Base-by-base conservation (phyloP, 2,329 filamentous ascomycete genomes). In the Alternaria postmessia region DNA sequence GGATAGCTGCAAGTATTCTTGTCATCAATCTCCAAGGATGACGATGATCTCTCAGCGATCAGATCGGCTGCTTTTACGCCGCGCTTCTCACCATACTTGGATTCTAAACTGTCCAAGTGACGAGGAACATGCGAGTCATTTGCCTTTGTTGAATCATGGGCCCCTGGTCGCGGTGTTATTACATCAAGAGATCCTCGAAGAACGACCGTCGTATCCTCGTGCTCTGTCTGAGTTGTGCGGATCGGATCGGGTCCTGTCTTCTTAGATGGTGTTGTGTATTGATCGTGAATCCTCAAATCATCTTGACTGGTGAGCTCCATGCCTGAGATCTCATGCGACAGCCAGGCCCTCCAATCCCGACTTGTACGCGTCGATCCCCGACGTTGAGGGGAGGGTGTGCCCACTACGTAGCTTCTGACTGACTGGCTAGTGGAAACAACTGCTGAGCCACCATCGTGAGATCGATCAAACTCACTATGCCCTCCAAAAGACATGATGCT, bases 271-370 rank as follows among this genome's bases (percentile, higher is more conserved):
- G 61, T 64, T 1, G 54, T 46, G 38, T 74, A 76, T 16, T 65
- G 57, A 5, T 72, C 65, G 11, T 69, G 51, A 32, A 79, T 74
- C 2, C 51, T 68, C 7, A 77, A 54, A 14, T 77, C 66, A 28
- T 75, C 74, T 22, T 71, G 60, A 4, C 71, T 66, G 7, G 59
- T 49, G 12, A 66, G 58, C 51, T 74, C 74, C 22, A 82, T 74
- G 12, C 77, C 76, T 2, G 75, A 76, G 24, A 83, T 75, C 61
- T 83, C 81, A 51, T 79, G 77, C 3, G 79, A 81, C 3, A 83
- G 66, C 82, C 82, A 84, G 11, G 75, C 75, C 34, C 79, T 80
- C 82, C 82, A 84, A 38, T 83, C 81, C 30, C 72, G 70, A 64
- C 81, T 82, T 16, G 68, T 78, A 51, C 66, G 74, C 22, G 63